These are phyloP conservation scores for Aureobasidium subglaciale DNA, from an alignment of 2,329 filamentous ascomycete genomes.

Conservation along the genomic window DNA sequence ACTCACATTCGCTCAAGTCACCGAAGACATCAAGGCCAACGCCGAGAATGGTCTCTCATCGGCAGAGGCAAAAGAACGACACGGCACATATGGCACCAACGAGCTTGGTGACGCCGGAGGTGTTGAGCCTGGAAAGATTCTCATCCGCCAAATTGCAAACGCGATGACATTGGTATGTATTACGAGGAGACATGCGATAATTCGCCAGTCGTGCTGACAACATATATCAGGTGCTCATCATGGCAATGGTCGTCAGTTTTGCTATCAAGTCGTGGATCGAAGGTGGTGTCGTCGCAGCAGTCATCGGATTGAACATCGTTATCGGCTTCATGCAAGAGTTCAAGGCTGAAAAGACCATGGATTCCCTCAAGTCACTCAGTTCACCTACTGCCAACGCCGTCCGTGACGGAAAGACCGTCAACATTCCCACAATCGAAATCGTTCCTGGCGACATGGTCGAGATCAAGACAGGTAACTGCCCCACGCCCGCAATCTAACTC, in stretches of 20 bases:
- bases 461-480: constrained; percentile 33
- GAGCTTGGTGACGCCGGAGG: constrained; percentile 62
- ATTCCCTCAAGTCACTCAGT: constrained; percentile 39
- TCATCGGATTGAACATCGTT: constrained; percentile 39
- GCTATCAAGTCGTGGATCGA: constrained; percentile 42
- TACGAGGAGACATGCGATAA: background rate
- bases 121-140: constrained; percentile 64
- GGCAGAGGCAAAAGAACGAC: constrained; percentile 51
- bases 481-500: background rate
- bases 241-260: constrained; percentile 44
- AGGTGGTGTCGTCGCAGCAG: constrained; percentile 40
- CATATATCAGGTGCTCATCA: constrained; percentile 33
- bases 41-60: constrained; percentile 60
- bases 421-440: constrained; percentile 36
- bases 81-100: constrained; percentile 58
- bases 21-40: constrained; percentile 54
- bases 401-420: constrained; percentile 38
- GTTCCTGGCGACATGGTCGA: constrained; percentile 43
- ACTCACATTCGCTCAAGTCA: constrained; percentile 46
- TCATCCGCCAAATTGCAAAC: constrained; percentile 67
- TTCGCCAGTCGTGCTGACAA: background rate
- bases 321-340: constrained; percentile 43
- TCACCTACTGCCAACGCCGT: constrained; percentile 41
- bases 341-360: constrained; percentile 44
- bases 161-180: constrained; percentile 62